Base-by-base conservation (phyloP, 1,139 yeast species). In the Casaregolazyma lundiana region DNA sequence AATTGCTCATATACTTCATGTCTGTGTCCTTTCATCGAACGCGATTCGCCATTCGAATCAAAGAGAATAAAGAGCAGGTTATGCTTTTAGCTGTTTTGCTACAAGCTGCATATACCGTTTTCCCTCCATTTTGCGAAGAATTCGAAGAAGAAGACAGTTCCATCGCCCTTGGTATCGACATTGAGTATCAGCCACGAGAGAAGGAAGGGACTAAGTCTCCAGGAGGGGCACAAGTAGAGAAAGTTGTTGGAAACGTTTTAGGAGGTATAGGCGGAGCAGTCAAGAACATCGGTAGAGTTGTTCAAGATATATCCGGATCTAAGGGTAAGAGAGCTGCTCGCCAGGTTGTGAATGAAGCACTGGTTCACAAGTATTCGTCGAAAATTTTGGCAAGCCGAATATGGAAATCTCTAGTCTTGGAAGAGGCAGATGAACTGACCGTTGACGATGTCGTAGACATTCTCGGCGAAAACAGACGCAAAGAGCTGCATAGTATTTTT, bases 11-110 rank as follows among this genome's bases (percentile, higher is more conserved):
- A 38, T 71, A 70, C 45, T 53, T 67, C 50, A 59, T 70, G 50
- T 68, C 72, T 3, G 68, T 70, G n/a, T 64, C 65, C 18, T 70
- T 67, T 61, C 74, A 70, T 59, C 59, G 62, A 49, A 68, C 70
- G 8, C 63, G 72, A 36, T 67, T 69, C 55, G 65, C 73, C 3
- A 44, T 53, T 41, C 61, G 73, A 19, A 70, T 70, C 51, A 61
- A 62, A 50, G 59, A 54, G 44, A 67, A 69, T 56, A 70, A 69
- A 51, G 61, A 60, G 52, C 54, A 66, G 17, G 57, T 65, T 32
- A 45, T 55, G 13, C 58, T 64, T 15, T 54, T 70, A 13, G 54
- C 66, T 5, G 59, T 61, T 35, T 53, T 70, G 44, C 59, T 69
- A 17, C 56, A 59, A 11, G 64, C 64, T 7, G 60, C 74, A 0